phyloP scores from a whole-genome alignment of 164 flowering plant genomes.

The Vitis vinifera region DNA sequence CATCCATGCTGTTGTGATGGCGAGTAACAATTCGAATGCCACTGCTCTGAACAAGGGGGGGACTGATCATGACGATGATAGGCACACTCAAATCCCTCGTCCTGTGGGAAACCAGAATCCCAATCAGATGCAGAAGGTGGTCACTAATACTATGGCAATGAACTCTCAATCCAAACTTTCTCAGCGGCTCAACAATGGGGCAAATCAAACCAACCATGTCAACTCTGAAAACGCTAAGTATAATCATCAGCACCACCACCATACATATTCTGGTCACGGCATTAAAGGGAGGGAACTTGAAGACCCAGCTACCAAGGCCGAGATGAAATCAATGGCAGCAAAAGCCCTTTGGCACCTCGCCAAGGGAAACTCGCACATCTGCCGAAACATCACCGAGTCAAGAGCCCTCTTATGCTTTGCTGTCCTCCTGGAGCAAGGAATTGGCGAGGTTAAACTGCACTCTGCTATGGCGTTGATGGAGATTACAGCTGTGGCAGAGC shows the following conservation, averaged over 20 bases:
- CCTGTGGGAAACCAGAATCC: slow-evolving; percentile 22
- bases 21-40: slow-evolving; percentile 16
- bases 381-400: slow-evolving; percentile 55
- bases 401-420: slow-evolving; percentile 61
- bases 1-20: slow-evolving; percentile 48
- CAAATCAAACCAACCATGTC: slow-evolving; percentile 4
- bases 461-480: slow-evolving; percentile 72
- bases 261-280: slow-evolving; percentile 18
- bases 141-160: slow-evolving; percentile 34
- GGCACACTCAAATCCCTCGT: slow-evolving; percentile 10
- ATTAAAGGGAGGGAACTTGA: slow-evolving; percentile 44
- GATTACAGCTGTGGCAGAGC: slow-evolving; percentile 56
- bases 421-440: slow-evolving; percentile 51
- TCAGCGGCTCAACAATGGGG: background rate
- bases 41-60: background rate
- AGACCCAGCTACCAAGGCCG: slow-evolving; percentile 44
- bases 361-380: slow-evolving; percentile 40
- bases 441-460: slow-evolving; percentile 38
- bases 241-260: slow-evolving; percentile 15
- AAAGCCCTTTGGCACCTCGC: slow-evolving; percentile 57
- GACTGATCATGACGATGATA: slow-evolving; percentile 15
- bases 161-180: slow-evolving; percentile 14
- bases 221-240: slow-evolving; percentile 13
- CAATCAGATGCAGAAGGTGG: slow-evolving; percentile 37
- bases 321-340: slow-evolving; percentile 59